Base-by-base conservation (phyloP, 225 moss, liverwort and hornwort genomes). In the Polytrichum commune region DNA sequence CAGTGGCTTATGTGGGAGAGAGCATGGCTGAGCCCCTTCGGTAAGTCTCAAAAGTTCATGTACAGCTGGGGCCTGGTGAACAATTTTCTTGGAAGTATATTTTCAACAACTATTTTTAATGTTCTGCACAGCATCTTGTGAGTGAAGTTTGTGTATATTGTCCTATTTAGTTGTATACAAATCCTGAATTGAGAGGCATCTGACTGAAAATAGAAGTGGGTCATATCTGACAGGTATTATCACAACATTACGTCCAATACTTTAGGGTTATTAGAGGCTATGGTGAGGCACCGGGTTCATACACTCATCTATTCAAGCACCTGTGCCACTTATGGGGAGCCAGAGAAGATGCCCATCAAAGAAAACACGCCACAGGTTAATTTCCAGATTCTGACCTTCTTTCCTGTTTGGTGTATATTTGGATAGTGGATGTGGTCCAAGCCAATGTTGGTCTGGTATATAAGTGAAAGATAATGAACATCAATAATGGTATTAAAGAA, bases 241-340 rank as follows among this genome's bases (percentile, higher is more conserved):
- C 96, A 92, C 77, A 96, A 96, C 70, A 96, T 93, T 24, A 96
- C 96, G 16, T 82, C 87, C 68, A 96, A 96, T 73, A 93, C 93
- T 27, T 74, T 96, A 25, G 83, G 86, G 10, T 56, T 96, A 65
- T 72, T 96, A 70, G 96, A 93, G 85, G 85, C 93, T 8, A 96
- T 96, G 93, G 86, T 87, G 61, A 90, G 86, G 75, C 89, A 91
- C 82, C 82, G 87, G 24, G 90, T 96, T 18, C 57, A 85, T 72
- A 90, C 79, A 61, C 84, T 96, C n/a, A 90, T 96, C 29, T 96
- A 96, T 72, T 96, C 96, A 3, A 96, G 96, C 71, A 96, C 93
- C 7, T 96, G 96, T 80, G 96, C 93, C 70, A 93, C 96, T 46
- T 96, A 96, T 63, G 93, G 96, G 66, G 96, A 96, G 81, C 96